A percentile compares a stretch with the other conserved stretches of the same genome.
phyloP scores from a whole-genome alignment of 306 rosid species.

The Vicia villosa region DNA sequence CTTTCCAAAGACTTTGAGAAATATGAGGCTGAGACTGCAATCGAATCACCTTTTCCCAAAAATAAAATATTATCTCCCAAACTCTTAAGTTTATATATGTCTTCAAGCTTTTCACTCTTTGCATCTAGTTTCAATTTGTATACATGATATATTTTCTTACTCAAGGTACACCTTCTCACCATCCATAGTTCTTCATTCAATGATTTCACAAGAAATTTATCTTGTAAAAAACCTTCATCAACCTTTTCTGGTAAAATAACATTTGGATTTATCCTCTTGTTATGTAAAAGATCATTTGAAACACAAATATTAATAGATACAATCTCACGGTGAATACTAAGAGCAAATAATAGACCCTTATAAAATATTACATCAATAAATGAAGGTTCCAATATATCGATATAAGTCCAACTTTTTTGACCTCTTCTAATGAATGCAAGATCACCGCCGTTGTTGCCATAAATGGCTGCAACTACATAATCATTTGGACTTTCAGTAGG shows the following conservation, averaged over 20 bases:
- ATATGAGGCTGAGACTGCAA: not conserved
- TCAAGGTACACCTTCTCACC: not conserved
- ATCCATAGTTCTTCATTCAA: not conserved
- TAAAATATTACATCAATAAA: not conserved
- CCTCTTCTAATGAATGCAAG: not conserved
- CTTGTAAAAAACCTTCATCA: not conserved
- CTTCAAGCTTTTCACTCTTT: not conserved
- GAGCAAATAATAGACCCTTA: not conserved
- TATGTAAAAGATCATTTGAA: not conserved
- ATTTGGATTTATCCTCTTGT: not conserved
- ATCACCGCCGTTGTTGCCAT: not conserved
- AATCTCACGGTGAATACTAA: not conserved
- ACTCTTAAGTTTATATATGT: not conserved
- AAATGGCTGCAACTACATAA: not conserved
- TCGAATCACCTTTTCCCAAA: not conserved
- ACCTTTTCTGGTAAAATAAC: not conserved
- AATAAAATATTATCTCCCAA: not conserved
- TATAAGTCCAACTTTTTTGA: not conserved
- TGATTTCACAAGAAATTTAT: not conserved
- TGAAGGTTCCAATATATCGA: not conserved
- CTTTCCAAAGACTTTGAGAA: not conserved
- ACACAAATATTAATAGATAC: not conserved
- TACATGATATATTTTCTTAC: not conserved
- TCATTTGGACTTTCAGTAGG: not conserved
- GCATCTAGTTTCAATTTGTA: not conserved